Percentiles rank a stretch among this genome's conserved stretches.
phyloP scores from a whole-genome alignment of 2,329 filamentous ascomycete genomes.

The Botryosphaeria dothidea region DNA sequence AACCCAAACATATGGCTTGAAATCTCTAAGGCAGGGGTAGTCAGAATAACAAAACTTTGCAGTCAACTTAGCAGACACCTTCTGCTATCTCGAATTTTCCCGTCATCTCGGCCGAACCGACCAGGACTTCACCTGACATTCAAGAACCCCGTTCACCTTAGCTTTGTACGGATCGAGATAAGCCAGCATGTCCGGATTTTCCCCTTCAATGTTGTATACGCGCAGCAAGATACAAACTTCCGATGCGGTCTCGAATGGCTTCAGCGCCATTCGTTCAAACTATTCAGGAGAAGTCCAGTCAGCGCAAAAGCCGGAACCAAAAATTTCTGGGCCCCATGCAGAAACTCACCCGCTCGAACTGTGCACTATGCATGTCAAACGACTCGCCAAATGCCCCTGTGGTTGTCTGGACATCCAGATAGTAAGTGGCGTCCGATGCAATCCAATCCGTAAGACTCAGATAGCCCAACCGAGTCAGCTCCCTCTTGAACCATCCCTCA shows the following conservation, averaged over 20 bases:
- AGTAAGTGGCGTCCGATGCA: slow-evolving; percentile 33
- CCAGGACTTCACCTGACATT: background rate
- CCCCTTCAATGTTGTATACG: slow-evolving; percentile 41
- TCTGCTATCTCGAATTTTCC: no score
- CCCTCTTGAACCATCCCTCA: slow-evolving; percentile 20
- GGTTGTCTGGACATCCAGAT: slow-evolving; percentile 56
- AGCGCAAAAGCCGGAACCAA: no score
- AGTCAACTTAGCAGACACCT: no score
- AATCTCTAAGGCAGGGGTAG: no score
- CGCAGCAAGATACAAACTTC: slow-evolving; percentile 46
- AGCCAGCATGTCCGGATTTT: slow-evolving; percentile 34
- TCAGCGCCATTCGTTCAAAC: background rate
- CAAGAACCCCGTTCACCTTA: background rate
- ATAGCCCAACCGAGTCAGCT: background rate
- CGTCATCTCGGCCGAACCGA: background rate
- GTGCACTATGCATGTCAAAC: slow-evolving; percentile 51
- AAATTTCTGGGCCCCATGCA: no score
- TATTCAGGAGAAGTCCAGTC: background rate
- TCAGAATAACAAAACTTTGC: no score
- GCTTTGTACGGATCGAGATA: slow-evolving; percentile 39
- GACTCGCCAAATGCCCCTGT: slow-evolving; percentile 38
- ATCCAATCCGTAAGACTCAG: background rate
- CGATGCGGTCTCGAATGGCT: background rate
- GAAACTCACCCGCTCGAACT: slow-evolving; percentile 38
- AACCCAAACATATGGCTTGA: no score